Evolutionary conservation across 441 rosid species (phyloP), one percentile per base, ranked within the genome.

Genomic region (Aquilaria agallochum): DNA sequence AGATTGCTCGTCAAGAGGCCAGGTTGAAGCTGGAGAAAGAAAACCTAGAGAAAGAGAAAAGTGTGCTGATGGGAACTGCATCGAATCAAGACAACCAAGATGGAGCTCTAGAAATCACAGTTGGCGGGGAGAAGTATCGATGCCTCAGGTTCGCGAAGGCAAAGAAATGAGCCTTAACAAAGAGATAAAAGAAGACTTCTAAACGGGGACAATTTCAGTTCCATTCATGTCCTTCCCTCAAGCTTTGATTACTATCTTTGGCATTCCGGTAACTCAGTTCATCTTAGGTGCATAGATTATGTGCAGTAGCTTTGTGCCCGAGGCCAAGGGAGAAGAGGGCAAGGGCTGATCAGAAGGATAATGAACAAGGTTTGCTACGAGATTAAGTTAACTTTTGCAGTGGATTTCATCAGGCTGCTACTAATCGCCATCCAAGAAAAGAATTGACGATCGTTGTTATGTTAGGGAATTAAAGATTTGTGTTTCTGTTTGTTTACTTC

Each of bases 51-150:
- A 88, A 88, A 71, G 95, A 88, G 80, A 88, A 88, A 72, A 86
- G 96, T 14, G 96, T 88, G 56, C 77, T 88, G 4, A 88, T 86
- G 95, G 95, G 95, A 14, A 88, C 95, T 0, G 92, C 95, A 1
- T 88, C 95, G 20, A 82, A 77, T 47, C 92, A 88, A 65, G 95
- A 85, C 65, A 86, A 83, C 68, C 95, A 88, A 78, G 95, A 88
- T 31, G 95, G 95, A 53, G 95, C 95, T 57, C 78, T 88, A 0
- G 95, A 88, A 64, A 88, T 88, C 62, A 88, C 95, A 64, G 95
- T 88, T 10, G 86, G 95, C 50, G 95, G 95, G 15, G 92, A 88
- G 74, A 88, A 88, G 65, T 88, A 88, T 65, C 76, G 92, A 11
- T 85, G 92, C 58, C 82, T 85, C 58, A 72, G 95, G 75, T 88